Evolutionary conservation across 345 rosid species (phyloP).

Genomic region (Toxicodendron radicans): DNA sequence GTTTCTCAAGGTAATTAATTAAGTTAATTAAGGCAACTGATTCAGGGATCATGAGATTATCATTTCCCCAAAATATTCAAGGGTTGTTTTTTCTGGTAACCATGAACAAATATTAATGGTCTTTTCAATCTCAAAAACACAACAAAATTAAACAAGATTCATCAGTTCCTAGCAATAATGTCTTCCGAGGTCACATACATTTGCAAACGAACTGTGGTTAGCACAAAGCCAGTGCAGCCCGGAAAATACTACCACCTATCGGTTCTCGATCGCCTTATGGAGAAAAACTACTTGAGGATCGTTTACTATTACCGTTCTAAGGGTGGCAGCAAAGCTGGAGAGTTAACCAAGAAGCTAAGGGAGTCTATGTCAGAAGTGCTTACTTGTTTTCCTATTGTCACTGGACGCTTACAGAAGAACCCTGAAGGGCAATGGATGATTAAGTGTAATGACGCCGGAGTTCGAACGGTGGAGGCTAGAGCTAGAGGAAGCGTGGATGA

Average conservation of each 20-base stretch:
- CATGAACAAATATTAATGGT: slow-evolving; percentile 4
- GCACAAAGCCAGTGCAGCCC: slow-evolving; percentile 56
- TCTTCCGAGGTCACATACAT: slow-evolving; percentile 27
- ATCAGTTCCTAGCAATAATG: slow-evolving; percentile 22
- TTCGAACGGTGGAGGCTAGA: slow-evolving; percentile 65
- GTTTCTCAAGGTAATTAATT: too few relatives aligned
- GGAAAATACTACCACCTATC: slow-evolving; percentile 42
- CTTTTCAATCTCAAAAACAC: background rate
- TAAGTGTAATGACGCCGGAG: slow-evolving; percentile 73
- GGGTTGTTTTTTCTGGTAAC: slow-evolving; percentile 21
- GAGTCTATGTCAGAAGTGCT: slow-evolving; percentile 52
- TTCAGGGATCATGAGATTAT: slow-evolving; percentile 19
- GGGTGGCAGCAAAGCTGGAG: slow-evolving; percentile 32
- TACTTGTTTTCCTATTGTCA: slow-evolving; percentile 46
- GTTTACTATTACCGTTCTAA: slow-evolving; percentile 55
- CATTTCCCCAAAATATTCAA: slow-evolving; percentile 13
- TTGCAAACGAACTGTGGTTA: slow-evolving; percentile 69
- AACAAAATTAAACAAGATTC: background rate
- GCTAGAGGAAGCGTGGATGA: slow-evolving; percentile 54
- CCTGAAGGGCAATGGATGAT: slow-evolving; percentile 49
- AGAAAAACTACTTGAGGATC: slow-evolving; percentile 45
- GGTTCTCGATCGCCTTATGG: slow-evolving; percentile 66
- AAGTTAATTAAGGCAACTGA: background rate
- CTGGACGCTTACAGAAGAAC: slow-evolving; percentile 52
- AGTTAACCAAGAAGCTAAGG: slow-evolving; percentile 41